phyloP scores from a whole-genome alignment of 345 rosid genomes.

The Ceriops tagal region DNA sequence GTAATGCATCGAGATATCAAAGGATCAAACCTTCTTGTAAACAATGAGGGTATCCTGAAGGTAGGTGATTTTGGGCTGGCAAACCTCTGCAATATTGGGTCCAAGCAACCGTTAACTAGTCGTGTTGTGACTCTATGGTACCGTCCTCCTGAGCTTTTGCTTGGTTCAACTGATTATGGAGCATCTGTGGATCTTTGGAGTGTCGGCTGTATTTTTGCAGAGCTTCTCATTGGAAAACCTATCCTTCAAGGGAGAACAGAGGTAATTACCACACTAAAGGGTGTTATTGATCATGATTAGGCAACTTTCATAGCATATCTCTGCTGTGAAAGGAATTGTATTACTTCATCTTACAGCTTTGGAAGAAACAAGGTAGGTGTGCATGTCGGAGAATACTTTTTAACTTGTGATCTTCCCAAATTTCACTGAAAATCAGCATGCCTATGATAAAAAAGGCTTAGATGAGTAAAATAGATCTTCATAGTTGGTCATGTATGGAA shows the following conservation, averaged over 20 bases:
- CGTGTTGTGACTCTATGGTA: conserved; percentile 98
- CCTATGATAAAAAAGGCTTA: no score
- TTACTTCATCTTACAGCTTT: no score
- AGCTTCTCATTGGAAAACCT: conserved; percentile 77
- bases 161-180: conserved; percentile 89
- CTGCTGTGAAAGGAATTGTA: not conserved
- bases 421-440: no score
- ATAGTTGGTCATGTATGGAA: no score
- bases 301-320: not conserved
- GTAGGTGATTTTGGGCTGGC: conserved; percentile 97
- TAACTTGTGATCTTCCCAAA: no score
- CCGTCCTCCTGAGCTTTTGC: conserved; percentile 94
- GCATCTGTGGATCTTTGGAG: conserved; percentile 95
- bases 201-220: conserved; percentile 97
- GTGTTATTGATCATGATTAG: not conserved
- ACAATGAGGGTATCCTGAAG: conserved; percentile 83
- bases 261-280: conserved; percentile 39
- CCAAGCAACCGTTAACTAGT: conserved; percentile 82
- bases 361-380: no score
- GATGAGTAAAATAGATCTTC: no score
- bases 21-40: conserved; percentile 92
- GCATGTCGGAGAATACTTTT: no score
- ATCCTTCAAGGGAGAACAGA: conserved; percentile 95
- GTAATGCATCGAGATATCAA: conserved; percentile 96
- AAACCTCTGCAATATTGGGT: conserved; percentile 53